Percentiles rank a stretch among this genome's conserved stretches.
phyloP scores from a whole-genome alignment of 1,284 basidiomycete species.

The Pseudozyma hubeiensis region DNA sequence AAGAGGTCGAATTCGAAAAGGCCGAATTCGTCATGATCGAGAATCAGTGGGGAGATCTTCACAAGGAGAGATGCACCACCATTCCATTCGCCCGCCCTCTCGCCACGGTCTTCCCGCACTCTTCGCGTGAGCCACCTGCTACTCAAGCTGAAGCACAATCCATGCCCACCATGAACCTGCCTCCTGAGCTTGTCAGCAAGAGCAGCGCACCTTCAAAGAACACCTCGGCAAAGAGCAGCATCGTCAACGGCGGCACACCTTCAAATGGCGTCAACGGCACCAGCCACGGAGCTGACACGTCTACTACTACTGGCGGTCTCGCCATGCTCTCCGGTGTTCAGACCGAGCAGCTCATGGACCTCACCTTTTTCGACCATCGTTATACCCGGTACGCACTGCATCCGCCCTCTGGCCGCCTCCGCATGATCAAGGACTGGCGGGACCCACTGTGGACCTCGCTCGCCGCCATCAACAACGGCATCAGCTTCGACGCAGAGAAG shows the following conservation, averaged over 20 bases:
- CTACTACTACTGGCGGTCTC: constrained; percentile 8
- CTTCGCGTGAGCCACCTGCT: constrained; percentile 62
- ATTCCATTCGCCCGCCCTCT: constrained; percentile 66
- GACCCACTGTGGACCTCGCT: constrained; percentile 82
- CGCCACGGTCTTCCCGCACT: constrained; percentile 64
- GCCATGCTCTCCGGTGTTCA: constrained; percentile 58
- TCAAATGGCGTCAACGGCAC: constrained; percentile 12
- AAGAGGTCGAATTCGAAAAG: constrained; percentile 84
- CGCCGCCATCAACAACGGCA: constrained; percentile 60
- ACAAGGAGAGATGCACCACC: constrained; percentile 49
- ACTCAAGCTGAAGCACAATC: constrained; percentile 62
- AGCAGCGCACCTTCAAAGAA: constrained; percentile 43
- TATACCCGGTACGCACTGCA: constrained; percentile 92
- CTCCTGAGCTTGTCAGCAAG: constrained; percentile 38
- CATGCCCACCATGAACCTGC: constrained; percentile 31
- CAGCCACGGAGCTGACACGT: constrained; percentile 4
- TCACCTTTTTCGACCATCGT: constrained; percentile 74
- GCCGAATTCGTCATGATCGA: constrained; percentile 84
- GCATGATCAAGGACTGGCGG: constrained; percentile 88
- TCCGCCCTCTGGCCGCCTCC: constrained; percentile 83
- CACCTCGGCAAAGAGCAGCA: constrained; percentile 47
- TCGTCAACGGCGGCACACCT: constrained; percentile 36
- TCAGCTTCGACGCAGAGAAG: constrained; percentile 57
- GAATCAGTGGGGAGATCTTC: constrained; percentile 69
- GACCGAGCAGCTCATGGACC: constrained; percentile 65